Percentiles rank a stretch among this genome's conserved stretches.
phyloP scores from a whole-genome alignment of 805 yeast species.

The Debaryomyces castellii region DNA sequence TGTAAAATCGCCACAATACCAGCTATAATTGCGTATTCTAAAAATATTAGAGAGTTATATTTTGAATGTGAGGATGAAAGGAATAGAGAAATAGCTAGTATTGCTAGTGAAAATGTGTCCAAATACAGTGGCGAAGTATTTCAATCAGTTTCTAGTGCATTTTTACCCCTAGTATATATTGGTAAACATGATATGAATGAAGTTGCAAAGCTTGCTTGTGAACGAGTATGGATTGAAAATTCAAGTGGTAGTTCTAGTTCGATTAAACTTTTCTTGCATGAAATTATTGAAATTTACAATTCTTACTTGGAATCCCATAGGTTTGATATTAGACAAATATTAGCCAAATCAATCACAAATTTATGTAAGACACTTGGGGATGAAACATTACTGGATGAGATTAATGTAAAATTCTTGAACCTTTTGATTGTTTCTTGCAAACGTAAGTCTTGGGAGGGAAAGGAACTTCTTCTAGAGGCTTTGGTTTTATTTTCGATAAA shows the following conservation, averaged over 20 bases:
- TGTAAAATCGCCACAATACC: conserved; percentile 60
- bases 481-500: conserved; percentile 57
- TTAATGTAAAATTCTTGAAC: conserved; percentile 39
- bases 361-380: conserved; percentile 49
- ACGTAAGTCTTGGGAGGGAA: conserved; percentile 89
- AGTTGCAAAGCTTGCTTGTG: conserved; percentile 49
- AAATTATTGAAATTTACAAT: conserved; percentile 57
- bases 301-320: conserved; percentile 53
- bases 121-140: conserved; percentile 70
- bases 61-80: conserved; percentile 56
- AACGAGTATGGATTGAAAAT: conserved; percentile 72
- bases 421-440: conserved; percentile 58
- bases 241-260: conserved; percentile 74
- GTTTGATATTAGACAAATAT: conserved; percentile 64
- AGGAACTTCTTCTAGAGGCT: conserved; percentile 72
- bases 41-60: conserved; percentile 51
- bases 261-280: conserved; percentile 64
- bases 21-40: conserved; percentile 53
- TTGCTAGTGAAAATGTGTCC: conserved; percentile 64
- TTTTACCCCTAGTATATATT: conserved; percentile 76
- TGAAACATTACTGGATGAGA: conserved; percentile 20
- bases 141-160: conserved; percentile 56
- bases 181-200: conserved; percentile 66
- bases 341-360: conserved; percentile 65
- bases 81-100: conserved; percentile 52